phyloP scores from a whole-genome alignment of 371 early-diverging fungal genomes.

The Mortierella sp. region DNA sequence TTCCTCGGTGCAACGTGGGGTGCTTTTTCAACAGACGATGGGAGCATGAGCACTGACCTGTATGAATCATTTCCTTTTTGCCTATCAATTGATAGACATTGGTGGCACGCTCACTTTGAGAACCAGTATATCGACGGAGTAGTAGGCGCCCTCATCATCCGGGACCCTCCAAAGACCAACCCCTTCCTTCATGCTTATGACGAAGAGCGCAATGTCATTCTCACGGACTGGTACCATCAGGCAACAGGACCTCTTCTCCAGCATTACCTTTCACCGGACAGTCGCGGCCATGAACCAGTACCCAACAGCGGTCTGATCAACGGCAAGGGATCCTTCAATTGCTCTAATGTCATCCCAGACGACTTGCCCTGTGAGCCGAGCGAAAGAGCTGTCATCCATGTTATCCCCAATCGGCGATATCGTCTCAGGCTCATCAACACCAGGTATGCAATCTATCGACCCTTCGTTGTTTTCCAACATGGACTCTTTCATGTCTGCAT shows the following conservation, averaged over 20 bases:
- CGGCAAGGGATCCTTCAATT: slow-evolving; percentile 49
- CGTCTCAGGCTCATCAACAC: slow-evolving; percentile 55
- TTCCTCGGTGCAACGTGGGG: neutral
- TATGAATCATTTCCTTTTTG: neutral
- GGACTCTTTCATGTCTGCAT: no score
- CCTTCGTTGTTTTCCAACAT: neutral
- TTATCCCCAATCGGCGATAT: slow-evolving; percentile 46
- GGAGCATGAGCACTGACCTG: neutral
- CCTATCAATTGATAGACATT: slow-evolving; percentile 45
- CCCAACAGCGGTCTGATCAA: slow-evolving; percentile 58
- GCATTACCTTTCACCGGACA: slow-evolving; percentile 30
- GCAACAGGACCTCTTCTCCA: slow-evolving; percentile 38
- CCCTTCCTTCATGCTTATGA: slow-evolving; percentile 54
- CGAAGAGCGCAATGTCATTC: slow-evolving; percentile 50
- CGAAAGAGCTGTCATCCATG: slow-evolving; percentile 40
- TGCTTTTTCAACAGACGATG: neutral
- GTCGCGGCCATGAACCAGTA: slow-evolving; percentile 36
- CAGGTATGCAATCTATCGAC: slow-evolving; percentile 12
- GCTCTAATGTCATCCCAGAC: slow-evolving; percentile 43
- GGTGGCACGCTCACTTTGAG: slow-evolving; percentile 77
- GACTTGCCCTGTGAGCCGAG: slow-evolving; percentile 27
- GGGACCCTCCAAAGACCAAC: slow-evolving; percentile 47
- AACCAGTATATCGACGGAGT: slow-evolving; percentile 89
- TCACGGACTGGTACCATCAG: slow-evolving; percentile 55
- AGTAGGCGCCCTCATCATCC: slow-evolving; percentile 48